phyloP scores from a whole-genome alignment of 345 rosid genomes.

The Fremontodendron californicum region DNA sequence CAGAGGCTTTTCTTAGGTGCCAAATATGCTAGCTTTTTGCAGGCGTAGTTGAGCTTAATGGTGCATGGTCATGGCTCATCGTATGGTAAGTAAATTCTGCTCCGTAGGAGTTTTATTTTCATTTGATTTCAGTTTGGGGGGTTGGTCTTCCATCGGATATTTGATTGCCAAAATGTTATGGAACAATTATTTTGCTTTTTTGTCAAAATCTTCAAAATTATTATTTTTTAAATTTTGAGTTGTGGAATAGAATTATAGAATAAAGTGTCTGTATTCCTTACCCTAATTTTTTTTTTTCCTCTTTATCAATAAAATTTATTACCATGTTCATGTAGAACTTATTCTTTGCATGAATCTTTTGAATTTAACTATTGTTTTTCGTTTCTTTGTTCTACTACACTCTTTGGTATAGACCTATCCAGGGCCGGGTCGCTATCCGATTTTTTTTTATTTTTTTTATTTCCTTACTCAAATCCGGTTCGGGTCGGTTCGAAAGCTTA shows the following conservation, averaged over 20 bases:
- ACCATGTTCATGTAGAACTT: not conserved
- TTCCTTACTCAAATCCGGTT: too few species aligned
- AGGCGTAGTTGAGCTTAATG: conserved; percentile 40
- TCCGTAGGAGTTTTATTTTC: not conserved
- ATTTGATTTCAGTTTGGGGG: not conserved
- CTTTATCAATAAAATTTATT: not conserved
- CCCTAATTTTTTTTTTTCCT: not conserved
- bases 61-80: not conserved
- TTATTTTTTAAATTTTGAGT: not conserved
- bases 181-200: not conserved
- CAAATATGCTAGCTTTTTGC: conserved; percentile 97
- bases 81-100: conserved; percentile 2
- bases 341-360: not conserved
- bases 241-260: conserved; percentile 3
- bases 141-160: not conserved
- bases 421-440: too few species aligned
- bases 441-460: too few species aligned
- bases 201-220: not conserved
- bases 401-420: too few species aligned
- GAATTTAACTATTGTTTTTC: too few species aligned
- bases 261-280: not conserved
- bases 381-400: too few species aligned
- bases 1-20: conserved; percentile 92
- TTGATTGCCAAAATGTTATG: not conserved
- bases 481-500: too few species aligned